These are phyloP conservation scores for Arxiozyma heterogenica DNA, from an alignment of 1,139 yeast genomes.

Conservation along the genomic window DNA sequence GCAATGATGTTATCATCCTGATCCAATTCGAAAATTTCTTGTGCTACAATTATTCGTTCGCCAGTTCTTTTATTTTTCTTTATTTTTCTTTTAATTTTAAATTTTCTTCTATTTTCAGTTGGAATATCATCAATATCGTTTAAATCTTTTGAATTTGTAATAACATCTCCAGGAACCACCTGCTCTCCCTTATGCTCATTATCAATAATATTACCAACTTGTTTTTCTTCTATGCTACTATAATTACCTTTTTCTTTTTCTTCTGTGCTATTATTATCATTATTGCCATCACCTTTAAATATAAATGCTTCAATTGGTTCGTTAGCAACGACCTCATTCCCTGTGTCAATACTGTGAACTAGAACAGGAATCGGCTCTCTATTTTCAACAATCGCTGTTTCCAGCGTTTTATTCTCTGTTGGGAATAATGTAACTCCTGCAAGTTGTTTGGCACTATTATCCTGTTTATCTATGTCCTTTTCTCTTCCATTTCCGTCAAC, in stretches of 20 bases:
- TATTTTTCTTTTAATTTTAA: conserved; percentile 31
- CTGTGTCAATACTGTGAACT: background rate
- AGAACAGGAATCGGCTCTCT: conserved; percentile 1
- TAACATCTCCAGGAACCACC: background rate
- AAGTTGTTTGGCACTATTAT: background rate
- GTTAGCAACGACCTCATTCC: background rate
- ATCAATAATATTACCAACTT: background rate
- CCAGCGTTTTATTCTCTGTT: conserved; percentile 1
- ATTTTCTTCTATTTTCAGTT: conserved; percentile 17
- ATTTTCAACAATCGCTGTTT: background rate
- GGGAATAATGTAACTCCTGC: background rate
- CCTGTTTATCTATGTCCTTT: background rate
- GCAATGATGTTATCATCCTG: conserved; percentile 16
- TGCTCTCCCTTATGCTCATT: no score
- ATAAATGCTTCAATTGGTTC: background rate
- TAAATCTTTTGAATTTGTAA: background rate
- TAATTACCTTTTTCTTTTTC: background rate
- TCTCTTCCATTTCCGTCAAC: background rate
- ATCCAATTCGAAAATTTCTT: conserved; percentile 22
- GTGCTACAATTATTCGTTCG: conserved; percentile 31
- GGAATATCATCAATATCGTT: conserved; percentile 2
- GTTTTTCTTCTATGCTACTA: background rate
- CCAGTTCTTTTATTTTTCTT: conserved; percentile 34
- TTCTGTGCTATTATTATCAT: no score
- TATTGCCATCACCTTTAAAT: no score